A percentile compares a stretch with the other conserved stretches of the same genome.
phyloP scores from a whole-genome alignment of 164 flowering plant genomes.

The Amborella trichopoda region DNA sequence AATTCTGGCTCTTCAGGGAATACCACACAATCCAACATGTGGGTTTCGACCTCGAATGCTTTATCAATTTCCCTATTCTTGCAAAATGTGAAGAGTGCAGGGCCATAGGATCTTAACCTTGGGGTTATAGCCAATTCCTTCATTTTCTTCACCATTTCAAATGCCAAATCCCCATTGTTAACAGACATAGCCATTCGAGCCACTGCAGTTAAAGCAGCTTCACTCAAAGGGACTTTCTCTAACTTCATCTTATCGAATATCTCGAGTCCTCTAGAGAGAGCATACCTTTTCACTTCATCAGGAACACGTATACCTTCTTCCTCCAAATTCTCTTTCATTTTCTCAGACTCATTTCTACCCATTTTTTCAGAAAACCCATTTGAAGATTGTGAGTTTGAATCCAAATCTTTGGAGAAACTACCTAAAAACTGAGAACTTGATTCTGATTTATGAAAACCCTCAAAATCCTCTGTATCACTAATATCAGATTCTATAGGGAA shows the following conservation, averaged over 20 bases:
- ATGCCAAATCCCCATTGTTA: conserved; percentile 76
- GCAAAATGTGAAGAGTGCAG: conserved; percentile 62
- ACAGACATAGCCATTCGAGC: conserved; percentile 84
- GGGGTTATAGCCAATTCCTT: conserved; percentile 53
- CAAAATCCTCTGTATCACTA: neutral
- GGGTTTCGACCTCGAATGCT: conserved; percentile 64
- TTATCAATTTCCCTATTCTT: conserved; percentile 42
- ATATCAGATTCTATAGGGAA: conserved; percentile 3
- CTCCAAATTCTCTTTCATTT: conserved; percentile 4
- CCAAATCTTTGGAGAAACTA: neutral
- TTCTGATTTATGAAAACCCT: neutral
- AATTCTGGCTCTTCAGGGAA: conserved; percentile 78
- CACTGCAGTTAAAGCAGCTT: conserved; percentile 73
- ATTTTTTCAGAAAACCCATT: conserved; percentile 8
- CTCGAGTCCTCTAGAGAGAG: conserved; percentile 55
- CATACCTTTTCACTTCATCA: conserved; percentile 40
- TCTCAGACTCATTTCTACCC: conserved; percentile 5
- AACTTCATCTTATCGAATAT: conserved; percentile 46
- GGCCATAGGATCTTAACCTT: conserved; percentile 69
- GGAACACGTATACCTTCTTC: conserved; percentile 22
- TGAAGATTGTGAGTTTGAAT: conserved; percentile 6
- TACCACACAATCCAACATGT: conserved; percentile 69
- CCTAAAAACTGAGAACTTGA: conserved; percentile 1
- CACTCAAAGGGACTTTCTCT: conserved; percentile 65
- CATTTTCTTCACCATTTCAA: conserved; percentile 72